Percentiles rank a stretch among this genome's conserved stretches.
phyloP scores from a whole-genome alignment of 2,329 filamentous ascomycete genomes.

The Diaporthe sp. region DNA sequence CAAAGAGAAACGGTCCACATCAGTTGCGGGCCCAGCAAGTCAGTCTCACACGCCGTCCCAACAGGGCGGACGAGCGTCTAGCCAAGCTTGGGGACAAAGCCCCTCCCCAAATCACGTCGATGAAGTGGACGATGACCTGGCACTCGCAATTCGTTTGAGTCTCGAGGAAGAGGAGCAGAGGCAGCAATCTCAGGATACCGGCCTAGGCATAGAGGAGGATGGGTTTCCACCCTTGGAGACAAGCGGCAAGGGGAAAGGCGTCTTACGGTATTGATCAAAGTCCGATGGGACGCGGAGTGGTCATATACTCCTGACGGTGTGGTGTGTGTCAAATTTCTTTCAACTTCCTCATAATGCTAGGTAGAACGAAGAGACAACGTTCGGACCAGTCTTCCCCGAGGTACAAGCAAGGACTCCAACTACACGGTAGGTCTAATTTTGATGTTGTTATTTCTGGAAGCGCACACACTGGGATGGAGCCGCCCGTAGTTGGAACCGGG shows the following conservation, averaged over 20 bases:
- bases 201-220: constrained; percentile 44
- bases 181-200: constrained; percentile 43
- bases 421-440: not conserved
- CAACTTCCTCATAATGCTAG: not conserved
- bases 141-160: constrained; percentile 72
- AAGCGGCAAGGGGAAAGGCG: constrained; percentile 59
- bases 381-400: not conserved
- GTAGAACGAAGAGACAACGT: constrained; percentile 14
- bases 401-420: not conserved
- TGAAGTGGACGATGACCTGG: constrained; percentile 67
- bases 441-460: not conserved
- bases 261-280: constrained; percentile 35
- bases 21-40: constrained; percentile 52
- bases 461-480: not conserved
- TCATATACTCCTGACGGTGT: not conserved
- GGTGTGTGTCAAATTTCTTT: not conserved
- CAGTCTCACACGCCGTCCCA: constrained; percentile 50
- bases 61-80: constrained; percentile 41
- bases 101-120: constrained; percentile 42
- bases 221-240: constrained; percentile 51
- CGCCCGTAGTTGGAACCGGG: not conserved
- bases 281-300: not conserved
- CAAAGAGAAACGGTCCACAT: constrained; percentile 53
- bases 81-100: constrained; percentile 35
- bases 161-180: constrained; percentile 66